Evolutionary conservation across 345 rosid genomes (phyloP).

Genomic region (Gossypium rotundifolium): DNA sequence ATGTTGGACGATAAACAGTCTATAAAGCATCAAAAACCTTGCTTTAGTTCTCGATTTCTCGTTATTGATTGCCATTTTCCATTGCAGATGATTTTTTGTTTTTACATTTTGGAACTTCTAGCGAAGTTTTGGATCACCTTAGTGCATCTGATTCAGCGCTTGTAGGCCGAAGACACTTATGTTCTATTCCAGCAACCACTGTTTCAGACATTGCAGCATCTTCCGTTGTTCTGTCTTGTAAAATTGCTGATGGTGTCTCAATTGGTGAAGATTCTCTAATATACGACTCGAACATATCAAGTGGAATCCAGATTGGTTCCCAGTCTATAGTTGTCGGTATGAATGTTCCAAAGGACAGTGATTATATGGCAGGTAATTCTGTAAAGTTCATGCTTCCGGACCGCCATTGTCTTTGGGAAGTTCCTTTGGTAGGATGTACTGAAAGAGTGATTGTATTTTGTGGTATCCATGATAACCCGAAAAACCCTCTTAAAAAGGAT

Average conservation of each 20-base stretch:
- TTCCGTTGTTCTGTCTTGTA: constrained; percentile 77
- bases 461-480: constrained; percentile 96
- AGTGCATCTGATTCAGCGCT: constrained; percentile 70
- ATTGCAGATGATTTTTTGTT: constrained; percentile 74
- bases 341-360: constrained; percentile 45
- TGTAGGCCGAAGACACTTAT: constrained; percentile 86
- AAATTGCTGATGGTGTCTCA: constrained; percentile 77
- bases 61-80: constrained; percentile 15
- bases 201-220: constrained; percentile 89
- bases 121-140: constrained; percentile 93
- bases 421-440: constrained; percentile 63
- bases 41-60: background rate
- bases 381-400: constrained; percentile 82
- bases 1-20: constrained; percentile 26
- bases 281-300: constrained; percentile 65
- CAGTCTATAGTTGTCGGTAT: constrained; percentile 81
- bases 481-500: constrained; percentile 44
- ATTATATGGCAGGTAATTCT: constrained; percentile 27
- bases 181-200: constrained; percentile 90
- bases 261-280: constrained; percentile 93
- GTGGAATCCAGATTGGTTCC: constrained; percentile 84
- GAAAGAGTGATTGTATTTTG: constrained; percentile 76
- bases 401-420: constrained; percentile 98
- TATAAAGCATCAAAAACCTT: constrained; percentile 2
- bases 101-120: constrained; percentile 96